Base-by-base conservation (phyloP, 2,329 filamentous ascomycete genomes). In the Cylindrodendrum hubeiense region DNA sequence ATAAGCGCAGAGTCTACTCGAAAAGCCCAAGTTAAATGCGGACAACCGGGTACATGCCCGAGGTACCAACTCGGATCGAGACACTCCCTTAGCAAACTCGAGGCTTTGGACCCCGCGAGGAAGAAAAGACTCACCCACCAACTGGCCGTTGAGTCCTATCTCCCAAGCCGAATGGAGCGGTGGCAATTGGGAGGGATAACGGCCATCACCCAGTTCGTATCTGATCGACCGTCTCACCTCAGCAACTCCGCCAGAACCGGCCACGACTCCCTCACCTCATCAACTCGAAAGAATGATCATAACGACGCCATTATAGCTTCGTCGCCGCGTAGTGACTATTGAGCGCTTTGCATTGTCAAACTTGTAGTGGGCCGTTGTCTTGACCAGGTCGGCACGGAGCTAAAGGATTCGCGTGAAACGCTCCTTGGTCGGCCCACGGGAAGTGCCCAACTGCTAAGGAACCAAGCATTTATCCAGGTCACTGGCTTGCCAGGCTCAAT, bases 191-290 rank as follows among this genome's bases (percentile, higher is more conserved):
- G 21, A 24, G 24, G 39, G 22, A 50, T 54, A 49, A 39, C 9
- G 19, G 22, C 30, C 30, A 33, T 28, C 22, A 26, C 58, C 52
- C 13, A 26, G 21, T 33, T 24, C 12, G 58, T 39, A 54, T 60
- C n/a, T 55, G 33, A 61, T 49, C 33, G 43, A 22, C 51, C 60
- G 53, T 63, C 60, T 63, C 53, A 58, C 53, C 60, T 63, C 60
- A 53, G 60, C 53, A 41, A 53, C 47, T 34, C 41, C 10, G n/a
- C 53, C 47, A 49, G 33, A 44, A 15, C 33, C 12, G 22, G 30
- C 10, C 34, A 43, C 24, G 12, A 30, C 44, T 15, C 12, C 26
- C 44, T 12, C 28, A 19, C 33, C 26, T 33, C n/a, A 26, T 33
- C 28, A 22, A 49, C 46, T 49, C 24, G 46, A 17, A 3, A 19